Percentiles rank a stretch among this genome's conserved stretches.
These are phyloP conservation scores for Babesia bigemina DNA, from an alignment of 169 alveolate genomes.

Conservation along the genomic window DNA sequence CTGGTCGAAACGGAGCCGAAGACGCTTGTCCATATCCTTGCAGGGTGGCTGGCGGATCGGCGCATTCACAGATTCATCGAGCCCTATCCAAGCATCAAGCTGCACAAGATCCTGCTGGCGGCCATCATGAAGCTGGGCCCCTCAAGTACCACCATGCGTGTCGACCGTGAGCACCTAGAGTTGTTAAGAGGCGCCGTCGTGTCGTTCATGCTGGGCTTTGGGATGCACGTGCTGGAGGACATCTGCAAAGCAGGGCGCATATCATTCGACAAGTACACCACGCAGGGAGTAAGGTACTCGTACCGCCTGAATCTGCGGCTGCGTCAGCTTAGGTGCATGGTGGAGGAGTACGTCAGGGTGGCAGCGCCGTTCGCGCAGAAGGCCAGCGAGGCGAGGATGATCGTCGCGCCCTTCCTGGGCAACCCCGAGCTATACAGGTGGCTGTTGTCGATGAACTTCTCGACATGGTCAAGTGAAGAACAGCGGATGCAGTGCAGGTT, in stretches of 20 bases:
- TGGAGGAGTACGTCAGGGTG: conserved; percentile 8
- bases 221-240: conserved; percentile 12
- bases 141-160: not conserved
- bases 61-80: conserved; percentile 27
- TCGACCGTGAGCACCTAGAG: not conserved
- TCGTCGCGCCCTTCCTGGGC: conserved; percentile 22
- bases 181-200: conserved; percentile 10
- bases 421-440: conserved; percentile 4
- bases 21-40: not conserved
- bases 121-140: conserved; percentile 24
- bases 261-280: not conserved
- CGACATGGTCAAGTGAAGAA: not conserved
- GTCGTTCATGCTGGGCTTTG: conserved; percentile 15
- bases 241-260: conserved; percentile 1
- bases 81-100: not conserved
- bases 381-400: not conserved
- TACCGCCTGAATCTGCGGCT: conserved; percentile 25
- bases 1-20: not conserved
- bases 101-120: conserved; percentile 1
- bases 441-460: conserved; percentile 26
- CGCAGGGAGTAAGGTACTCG: conserved; percentile 4
- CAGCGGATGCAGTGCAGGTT: conserved; percentile 43
- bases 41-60: conserved; percentile 16
- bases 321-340: conserved; percentile 22
- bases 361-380: not conserved